Base-by-base conservation (phyloP, 2,329 filamentous ascomycete genomes). In the Nemania abortiva region DNA sequence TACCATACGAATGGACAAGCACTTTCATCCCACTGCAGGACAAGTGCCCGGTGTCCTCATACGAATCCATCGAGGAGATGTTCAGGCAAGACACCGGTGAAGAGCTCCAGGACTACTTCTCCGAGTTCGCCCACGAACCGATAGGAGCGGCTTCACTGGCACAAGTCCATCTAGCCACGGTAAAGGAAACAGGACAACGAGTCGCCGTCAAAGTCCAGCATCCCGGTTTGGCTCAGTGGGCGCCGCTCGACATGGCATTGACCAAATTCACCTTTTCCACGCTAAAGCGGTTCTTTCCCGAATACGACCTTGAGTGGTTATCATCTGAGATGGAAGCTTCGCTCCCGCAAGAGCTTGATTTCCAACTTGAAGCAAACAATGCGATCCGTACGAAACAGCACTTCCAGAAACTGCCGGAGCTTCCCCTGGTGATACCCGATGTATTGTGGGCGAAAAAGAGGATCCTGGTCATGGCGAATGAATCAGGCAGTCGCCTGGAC, bases 131-230 rank as follows among this genome's bases (percentile, higher is more conserved):
- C 1, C 82, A 85, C 31, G 84, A 87, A 70, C 96, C 96, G 1
- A 95, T 98, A 73, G 96, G 96, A 47, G 95, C 96, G 0, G 96
- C 96, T 2, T 98, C 94, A 29, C 86, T 99, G 49, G 96, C 96
- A 0, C 96, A 99, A 79, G 96, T 99, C 1, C 96, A 99, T 79
- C 84, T 95, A 53, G 96, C 95, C 6, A 93, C 89, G 0, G 84
- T 98, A 62, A 93, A 91, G 75, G 93, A 92, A 70, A 93, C 89
- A 0, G 93, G 93, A 6, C 91, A 94, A 79, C 91, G 90, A 76
- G 96, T 99, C 10, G 96, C 96, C 0, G 96, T 99, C 76, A 99
- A 99, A 81, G 91, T 99, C 11, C 96, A 99, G 79, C 96, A 99
- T 81, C 96, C 96, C 1, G 87, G 89, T 3, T 83, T 99, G 64